Base-by-base conservation (phyloP, 345 rosid genomes). In the Eucalyptus erythrocorys region DNA sequence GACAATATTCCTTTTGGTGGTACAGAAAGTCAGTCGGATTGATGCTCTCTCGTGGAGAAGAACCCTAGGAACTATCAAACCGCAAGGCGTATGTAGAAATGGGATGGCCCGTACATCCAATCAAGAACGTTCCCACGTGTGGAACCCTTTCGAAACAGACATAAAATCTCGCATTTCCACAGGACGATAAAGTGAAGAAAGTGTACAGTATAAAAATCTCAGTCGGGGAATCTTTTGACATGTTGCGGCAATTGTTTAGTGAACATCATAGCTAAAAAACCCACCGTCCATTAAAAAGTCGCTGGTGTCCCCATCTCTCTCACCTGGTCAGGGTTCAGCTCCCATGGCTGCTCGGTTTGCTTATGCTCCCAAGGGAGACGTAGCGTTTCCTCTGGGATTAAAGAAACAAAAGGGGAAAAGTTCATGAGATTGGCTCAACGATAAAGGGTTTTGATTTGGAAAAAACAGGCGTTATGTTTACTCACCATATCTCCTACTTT, bases 391-490 rank as follows among this genome's bases (percentile, higher is more conserved):
- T 59, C n/a, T 59, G 15, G 32, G 8, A 59, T 59, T 59, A 59
- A 27, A 59, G 32, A 59, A 59, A 59, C 32, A 59, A 59, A 27
- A 59, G 32, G 32, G 66, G 32, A 59, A 26, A 59, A 59, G 32
- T 27, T 59, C 0, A 59, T 59, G 32, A 27, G 66, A 59, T 0
- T 0, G 66, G 66, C 0, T 27, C 32, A 5, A 59, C 2, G 66
- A 27, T 27, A 3, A 59, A 59, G 66, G 32, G 4, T 59, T 59
- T 59, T 27, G 66, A 59, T 27, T 59, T 59, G 32, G 66, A 27
- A 59, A 59, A 27, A 59, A 59, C 15, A 27, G 7, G n/a, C 15
- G 15, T 59, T 59, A 24, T 59, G 66, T 6, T 59, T 59, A 59
- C n/a, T 59, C 66, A 12, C 66, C 32, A 27, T 26, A 59, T 59